Percentiles rank a stretch among this genome's conserved stretches.
phyloP scores from a whole-genome alignment of 192 early-diverging fungal genomes.

The Coemansia sp. region DNA sequence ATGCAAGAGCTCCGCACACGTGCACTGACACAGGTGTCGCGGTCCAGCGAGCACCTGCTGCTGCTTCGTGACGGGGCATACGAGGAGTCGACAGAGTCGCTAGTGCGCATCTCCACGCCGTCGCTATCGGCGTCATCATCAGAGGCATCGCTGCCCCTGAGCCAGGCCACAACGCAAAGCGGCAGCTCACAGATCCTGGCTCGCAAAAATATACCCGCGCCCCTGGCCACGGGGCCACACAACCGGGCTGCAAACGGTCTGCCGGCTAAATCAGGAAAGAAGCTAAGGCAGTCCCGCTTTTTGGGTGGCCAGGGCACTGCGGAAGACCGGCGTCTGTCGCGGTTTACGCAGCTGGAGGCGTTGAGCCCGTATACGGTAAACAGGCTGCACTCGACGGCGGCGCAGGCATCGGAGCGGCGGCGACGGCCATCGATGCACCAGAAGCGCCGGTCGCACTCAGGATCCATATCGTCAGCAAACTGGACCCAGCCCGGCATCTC shows the following conservation, averaged over 20 bases:
- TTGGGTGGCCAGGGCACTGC: constrained; percentile 13
- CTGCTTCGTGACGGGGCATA: constrained; percentile 21
- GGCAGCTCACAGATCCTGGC: background rate
- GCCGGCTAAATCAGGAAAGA: constrained; percentile 13
- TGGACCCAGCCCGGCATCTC: constrained; percentile 32
- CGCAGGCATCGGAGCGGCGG: constrained; percentile 43
- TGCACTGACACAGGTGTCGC: constrained; percentile 39
- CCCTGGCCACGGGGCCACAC: constrained; percentile 12
- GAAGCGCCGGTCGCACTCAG: constrained; percentile 21
- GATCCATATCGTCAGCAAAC: constrained; percentile 23
- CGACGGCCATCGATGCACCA: constrained; percentile 31
- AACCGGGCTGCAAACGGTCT: constrained; percentile 13
- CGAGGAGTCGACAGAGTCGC: constrained; percentile 46
- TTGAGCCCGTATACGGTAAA: constrained; percentile 46
- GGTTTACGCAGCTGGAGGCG: constrained; percentile 24
- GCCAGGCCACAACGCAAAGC: constrained; percentile 1
- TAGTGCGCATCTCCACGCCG: constrained; percentile 43
- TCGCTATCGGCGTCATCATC: constrained; percentile 51
- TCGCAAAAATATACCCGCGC: constrained; percentile 24
- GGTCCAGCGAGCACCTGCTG: constrained; percentile 31
- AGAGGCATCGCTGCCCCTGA: constrained; percentile 44
- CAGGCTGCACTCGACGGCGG: constrained; percentile 38
- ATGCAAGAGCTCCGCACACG: constrained; percentile 24
- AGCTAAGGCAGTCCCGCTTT: constrained; percentile 1
- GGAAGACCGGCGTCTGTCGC: constrained; percentile 18